Conservation (phyloP, 2,329 filamentous ascomycete species). For the Curvularia spicifera region DNA sequence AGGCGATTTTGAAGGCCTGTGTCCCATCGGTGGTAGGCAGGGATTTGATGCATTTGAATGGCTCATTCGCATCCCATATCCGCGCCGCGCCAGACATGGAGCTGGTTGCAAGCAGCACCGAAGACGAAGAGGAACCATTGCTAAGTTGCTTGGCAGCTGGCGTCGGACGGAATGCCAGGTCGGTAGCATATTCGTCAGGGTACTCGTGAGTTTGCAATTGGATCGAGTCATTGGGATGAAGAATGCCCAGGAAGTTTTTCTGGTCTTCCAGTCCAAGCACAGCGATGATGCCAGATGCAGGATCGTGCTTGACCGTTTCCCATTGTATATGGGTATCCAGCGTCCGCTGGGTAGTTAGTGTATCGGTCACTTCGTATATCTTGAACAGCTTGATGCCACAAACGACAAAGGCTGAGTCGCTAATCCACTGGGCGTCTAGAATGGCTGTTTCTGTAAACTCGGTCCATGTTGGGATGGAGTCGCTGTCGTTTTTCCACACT, state of each 20-base stretch:
- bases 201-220: slow-evolving; percentile 43
- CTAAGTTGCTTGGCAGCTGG: slow-evolving; percentile 21
- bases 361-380: slow-evolving; percentile 46
- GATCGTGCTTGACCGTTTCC: slow-evolving; percentile 51
- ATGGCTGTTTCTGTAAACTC: slow-evolving; percentile 52
- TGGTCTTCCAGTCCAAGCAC: slow-evolving; percentile 39
- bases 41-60: slow-evolving; percentile 41
- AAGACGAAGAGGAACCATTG: slow-evolving; percentile 30
- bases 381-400: slow-evolving; percentile 52
- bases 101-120: slow-evolving; percentile 50
- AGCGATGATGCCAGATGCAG: slow-evolving; percentile 50
- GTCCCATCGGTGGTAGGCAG: slow-evolving; percentile 41
- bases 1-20: slow-evolving; percentile 52
- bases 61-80: slow-evolving; percentile 51
- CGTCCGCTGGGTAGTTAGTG: slow-evolving; percentile 38
- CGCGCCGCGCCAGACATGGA: slow-evolving; percentile 50
- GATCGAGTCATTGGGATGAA: slow-evolving; percentile 42
- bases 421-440: slow-evolving; percentile 55
- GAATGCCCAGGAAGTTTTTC: slow-evolving; percentile 44
- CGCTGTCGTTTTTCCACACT: slow-evolving; percentile 46
- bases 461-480: slow-evolving; percentile 50
- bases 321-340: slow-evolving; percentile 43
- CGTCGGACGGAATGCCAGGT: slow-evolving; percentile 51
- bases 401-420: slow-evolving; percentile 52
- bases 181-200: slow-evolving; percentile 47